Percentiles rank a stretch among this genome's conserved stretches.
phyloP scores from a whole-genome alignment of 2,329 filamentous ascomycete genomes.

The Sclerotiophoma versabilis region DNA sequence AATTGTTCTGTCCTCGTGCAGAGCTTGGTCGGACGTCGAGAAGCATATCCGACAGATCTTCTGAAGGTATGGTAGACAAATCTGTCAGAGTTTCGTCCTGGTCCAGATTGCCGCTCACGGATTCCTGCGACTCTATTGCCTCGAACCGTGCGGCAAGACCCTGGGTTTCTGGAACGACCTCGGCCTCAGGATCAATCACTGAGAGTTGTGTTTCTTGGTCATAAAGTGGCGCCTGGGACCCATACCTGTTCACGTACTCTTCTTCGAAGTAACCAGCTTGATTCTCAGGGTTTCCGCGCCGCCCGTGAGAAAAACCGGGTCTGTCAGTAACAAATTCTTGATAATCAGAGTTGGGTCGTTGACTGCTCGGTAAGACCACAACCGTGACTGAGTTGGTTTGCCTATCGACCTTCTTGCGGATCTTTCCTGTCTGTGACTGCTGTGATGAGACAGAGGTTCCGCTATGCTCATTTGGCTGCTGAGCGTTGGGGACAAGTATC shows the following conservation, averaged over 20 bases:
- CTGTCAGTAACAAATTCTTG: not conserved
- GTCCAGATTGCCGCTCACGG: not conserved
- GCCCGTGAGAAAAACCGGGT: not conserved
- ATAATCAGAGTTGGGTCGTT: not conserved
- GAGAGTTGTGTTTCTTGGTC: slow-evolving; percentile 7
- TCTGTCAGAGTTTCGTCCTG: slow-evolving; percentile 6
- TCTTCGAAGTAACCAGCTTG: slow-evolving; percentile 1
- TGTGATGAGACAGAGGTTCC: not conserved
- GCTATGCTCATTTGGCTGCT: not conserved
- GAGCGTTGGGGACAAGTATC: not conserved
- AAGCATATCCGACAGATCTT: slow-evolving; percentile 18
- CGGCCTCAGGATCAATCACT: slow-evolving; percentile 7
- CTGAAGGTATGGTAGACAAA: slow-evolving; percentile 20
- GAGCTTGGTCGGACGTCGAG: not conserved
- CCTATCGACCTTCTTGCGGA: slow-evolving; percentile 32
- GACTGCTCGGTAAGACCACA: not conserved
- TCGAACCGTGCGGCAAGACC: not conserved
- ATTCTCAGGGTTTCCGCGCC: not conserved
- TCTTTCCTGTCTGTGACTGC: not conserved
- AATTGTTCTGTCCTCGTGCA: not conserved
- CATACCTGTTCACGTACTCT: slow-evolving; percentile 15
- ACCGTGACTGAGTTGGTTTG: slow-evolving; percentile 22
- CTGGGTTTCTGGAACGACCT: slow-evolving; percentile 24
- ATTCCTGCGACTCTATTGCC: not conserved
- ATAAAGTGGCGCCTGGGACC: not conserved